Base-by-base conservation (phyloP, 2,329 filamentous ascomycete genomes). In the Teratosphaeria destructans region DNA sequence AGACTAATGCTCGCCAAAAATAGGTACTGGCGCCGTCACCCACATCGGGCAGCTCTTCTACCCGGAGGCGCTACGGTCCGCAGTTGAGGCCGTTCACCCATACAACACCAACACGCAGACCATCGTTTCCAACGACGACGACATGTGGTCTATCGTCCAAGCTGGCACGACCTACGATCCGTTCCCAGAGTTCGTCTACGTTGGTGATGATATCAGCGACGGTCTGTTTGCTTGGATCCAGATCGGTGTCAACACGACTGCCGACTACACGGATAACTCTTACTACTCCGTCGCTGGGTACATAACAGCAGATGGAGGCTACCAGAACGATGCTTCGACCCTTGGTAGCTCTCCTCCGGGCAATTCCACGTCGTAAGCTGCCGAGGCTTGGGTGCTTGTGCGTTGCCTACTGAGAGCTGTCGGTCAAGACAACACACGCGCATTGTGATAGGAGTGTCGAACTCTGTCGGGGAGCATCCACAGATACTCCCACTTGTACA, bases 41-140 rank as follows among this genome's bases (percentile, higher is more conserved):
- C 84, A 87, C 72, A 77, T 86, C 43, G 85, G 85, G 23, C 85
- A 88, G 69, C 68, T 85, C 57, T 87, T 84, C 77, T 84, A 84
- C 59, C 82, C 87, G 69, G 80, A 86, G 68, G 74, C 76, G 62
- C 78, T 87, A 10, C 78, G 83, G 64, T 66, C 66, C 29, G 63
- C 74, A 49, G 81, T 86, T 58, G 79, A 84, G 62, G 69, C 70
- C 11, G 74, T 72, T 0, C 60, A 68, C 0, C 79, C 81, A 4
- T 78, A 78, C 70, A 74, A 68, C 65, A 74, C 70, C 59, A 78
- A 77, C 65, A 74, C 65, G 26, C 71, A 74, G 59, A 63, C 64
- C 19, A 47, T 80, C 26, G 84, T 78, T 5, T 72, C 68, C 49
- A 85, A 85, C 66, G 72, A 80, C 0, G 83, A 86, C 68, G 59